Base-by-base conservation (phyloP, 345 rosid species). In the Hevea brasiliensis region DNA sequence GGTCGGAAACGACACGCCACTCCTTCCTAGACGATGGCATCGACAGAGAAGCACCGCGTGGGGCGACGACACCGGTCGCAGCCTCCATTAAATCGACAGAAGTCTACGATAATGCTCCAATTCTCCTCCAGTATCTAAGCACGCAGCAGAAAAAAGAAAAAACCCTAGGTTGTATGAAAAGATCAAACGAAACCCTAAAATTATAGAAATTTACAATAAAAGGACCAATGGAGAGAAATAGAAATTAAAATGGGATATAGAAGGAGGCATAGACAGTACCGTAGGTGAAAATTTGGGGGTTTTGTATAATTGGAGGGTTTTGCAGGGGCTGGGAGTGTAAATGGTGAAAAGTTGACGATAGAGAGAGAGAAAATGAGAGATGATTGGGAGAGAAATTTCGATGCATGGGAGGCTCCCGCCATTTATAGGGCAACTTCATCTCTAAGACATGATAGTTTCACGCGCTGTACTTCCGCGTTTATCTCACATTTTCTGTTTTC, bases 1-100 rank as follows among this genome's bases (percentile, higher is more conserved):
- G 86, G 63, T 96, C 99, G 20, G 98, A 83, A 70, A 89, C 89
- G 40, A 97, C 98, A 48, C 96, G 98, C 98, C 99, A 91, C 81
- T 93, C 96, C 83, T 93, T 93, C 80, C 97, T 76, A 47, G 73
- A 77, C 26, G 86, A 83, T 44, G 87, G 68, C 81, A 86, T 88
- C 82, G 84, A 91, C 77, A 88, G 71, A 58, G 98, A 81, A 80
- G 90, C 85, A 67, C 88, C 89, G 75, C 92, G 90, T 40, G 87
- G 40, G 80, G 87, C 76, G 27, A 74, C 81, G 76, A 73, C 87
- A 75, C 86, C 81, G 68, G 92, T 86, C 83, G 86, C 74, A 58
- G 88, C 90, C 86, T 93, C 98, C 98, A 93, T 93, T 88, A 89
- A 90, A 86, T 71, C 53, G 48, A 75, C 44, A 78, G 67, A 64